phyloP scores from a whole-genome alignment of 176 grass and related monocot species.

The Rhynchospora pubera region DNA sequence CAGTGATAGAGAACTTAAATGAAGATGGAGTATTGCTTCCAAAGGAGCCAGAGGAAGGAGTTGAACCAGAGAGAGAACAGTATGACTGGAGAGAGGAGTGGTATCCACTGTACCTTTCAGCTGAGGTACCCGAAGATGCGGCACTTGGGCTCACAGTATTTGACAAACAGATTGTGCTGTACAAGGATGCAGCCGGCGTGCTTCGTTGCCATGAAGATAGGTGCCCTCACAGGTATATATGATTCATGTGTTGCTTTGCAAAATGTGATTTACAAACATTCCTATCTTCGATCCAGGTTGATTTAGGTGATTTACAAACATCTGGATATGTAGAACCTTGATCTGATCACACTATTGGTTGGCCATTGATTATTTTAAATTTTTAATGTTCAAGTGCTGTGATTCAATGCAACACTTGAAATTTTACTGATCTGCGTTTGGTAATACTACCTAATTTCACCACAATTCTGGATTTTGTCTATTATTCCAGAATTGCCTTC shows the following conservation, averaged over 20 bases:
- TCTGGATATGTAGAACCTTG: background rate
- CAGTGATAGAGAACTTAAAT: constrained; percentile 38
- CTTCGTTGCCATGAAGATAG: constrained; percentile 86
- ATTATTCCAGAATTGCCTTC: background rate
- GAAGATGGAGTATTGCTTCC: constrained; percentile 53
- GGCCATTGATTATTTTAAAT: background rate
- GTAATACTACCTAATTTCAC: background rate
- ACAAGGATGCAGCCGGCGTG: constrained; percentile 52
- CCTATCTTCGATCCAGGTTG: background rate
- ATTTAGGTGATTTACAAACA: background rate
- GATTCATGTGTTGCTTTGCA: background rate
- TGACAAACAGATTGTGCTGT: constrained; percentile 85
- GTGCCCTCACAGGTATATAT: constrained; percentile 64
- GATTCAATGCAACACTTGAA: background rate
- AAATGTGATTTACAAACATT: background rate
- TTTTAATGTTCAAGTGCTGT: background rate
- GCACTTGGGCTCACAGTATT: constrained; percentile 75
- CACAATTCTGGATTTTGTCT: background rate
- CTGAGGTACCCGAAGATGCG: constrained; percentile 66
- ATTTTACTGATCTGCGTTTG: background rate
- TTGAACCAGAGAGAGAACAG: constrained; percentile 1
- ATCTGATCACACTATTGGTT: background rate
- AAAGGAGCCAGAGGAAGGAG: constrained; percentile 32
- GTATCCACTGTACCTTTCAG: constrained; percentile 82
- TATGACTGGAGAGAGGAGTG: constrained; percentile 95